phyloP scores from a whole-genome alignment of 768 basidiomycete species.

The Xerocomus spinulosus region DNA sequence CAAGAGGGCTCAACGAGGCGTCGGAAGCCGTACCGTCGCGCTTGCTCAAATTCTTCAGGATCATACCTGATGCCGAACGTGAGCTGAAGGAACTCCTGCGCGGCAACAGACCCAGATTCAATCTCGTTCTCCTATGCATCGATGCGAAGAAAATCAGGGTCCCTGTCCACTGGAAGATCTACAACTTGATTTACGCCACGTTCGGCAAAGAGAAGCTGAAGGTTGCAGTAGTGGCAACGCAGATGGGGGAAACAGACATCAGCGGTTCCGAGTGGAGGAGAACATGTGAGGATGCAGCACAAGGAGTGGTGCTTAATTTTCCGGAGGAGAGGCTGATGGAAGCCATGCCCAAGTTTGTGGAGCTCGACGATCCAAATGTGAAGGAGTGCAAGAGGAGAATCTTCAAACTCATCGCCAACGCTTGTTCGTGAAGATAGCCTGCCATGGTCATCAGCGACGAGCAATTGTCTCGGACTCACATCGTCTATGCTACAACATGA shows the following conservation, averaged over 20 bases:
- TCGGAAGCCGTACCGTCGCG: constrained; percentile 2
- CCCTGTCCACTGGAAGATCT: constrained; percentile 18
- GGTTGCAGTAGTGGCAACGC: constrained; percentile 19
- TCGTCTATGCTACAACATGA: constrained; percentile 4
- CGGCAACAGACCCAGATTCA: constrained; percentile 6
- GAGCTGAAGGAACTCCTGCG: constrained; percentile 17
- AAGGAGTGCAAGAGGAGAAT: constrained; percentile 20
- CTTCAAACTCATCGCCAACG: constrained; percentile 17
- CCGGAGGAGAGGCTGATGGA: constrained; percentile 16
- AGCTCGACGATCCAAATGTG: constrained; percentile 10
- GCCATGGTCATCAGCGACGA: background rate
- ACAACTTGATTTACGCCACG: constrained; percentile 13
- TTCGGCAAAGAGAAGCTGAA: constrained; percentile 9
- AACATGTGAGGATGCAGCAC: constrained; percentile 10
- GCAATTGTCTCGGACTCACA: background rate
- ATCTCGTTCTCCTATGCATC: constrained; percentile 22
- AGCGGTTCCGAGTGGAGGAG: constrained; percentile 12
- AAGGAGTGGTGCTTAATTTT: constrained; percentile 5
- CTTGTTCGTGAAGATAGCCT: background rate
- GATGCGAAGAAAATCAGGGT: constrained; percentile 17
- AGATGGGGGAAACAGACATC: constrained; percentile 8
- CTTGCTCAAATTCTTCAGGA: background rate
- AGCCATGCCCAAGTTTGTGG: constrained; percentile 13
- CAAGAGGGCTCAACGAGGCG: constrained; percentile 24
- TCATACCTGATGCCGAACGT: constrained; percentile 12